Conservation (phyloP, 2,329 filamentous ascomycete genomes). For the Cladophialophora exuberans region DNA sequence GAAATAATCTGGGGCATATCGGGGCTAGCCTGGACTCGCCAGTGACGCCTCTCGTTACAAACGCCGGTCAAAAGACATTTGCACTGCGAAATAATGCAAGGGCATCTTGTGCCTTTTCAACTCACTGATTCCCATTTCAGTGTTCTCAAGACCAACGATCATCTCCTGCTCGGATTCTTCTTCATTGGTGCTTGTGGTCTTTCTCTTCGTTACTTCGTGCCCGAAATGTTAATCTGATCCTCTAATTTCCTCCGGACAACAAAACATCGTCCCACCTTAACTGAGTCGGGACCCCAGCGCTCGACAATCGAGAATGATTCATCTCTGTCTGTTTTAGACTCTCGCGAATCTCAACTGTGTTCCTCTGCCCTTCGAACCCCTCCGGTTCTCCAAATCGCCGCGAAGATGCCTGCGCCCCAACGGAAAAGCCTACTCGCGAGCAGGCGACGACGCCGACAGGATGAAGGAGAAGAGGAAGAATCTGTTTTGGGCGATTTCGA, state of each 20-base stretch:
- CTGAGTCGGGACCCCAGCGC: conserved; percentile 17
- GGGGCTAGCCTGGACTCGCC: background rate
- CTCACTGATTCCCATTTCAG: conserved; percentile 3
- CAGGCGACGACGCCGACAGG: conserved; percentile 48
- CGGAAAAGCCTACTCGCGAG: conserved; percentile 50
- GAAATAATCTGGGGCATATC: conserved; percentile 11
- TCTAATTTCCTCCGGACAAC: background rate
- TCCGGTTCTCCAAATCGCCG: background rate
- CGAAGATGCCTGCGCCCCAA: conserved; percentile 46
- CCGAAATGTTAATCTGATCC: conserved; percentile 2
- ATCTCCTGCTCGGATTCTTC: background rate
- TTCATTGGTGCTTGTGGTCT: background rate
- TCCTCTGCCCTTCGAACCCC: background rate
- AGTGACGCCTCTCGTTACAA: conserved; percentile 1
- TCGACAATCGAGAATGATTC: conserved; percentile 24
- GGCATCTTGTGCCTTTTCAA: conserved; percentile 9
- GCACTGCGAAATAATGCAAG: conserved; percentile 4
- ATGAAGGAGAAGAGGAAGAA: conserved; percentile 54
- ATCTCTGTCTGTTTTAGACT: conserved; percentile 7
- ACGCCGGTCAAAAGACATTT: conserved; percentile 10
- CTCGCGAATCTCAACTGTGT: background rate
- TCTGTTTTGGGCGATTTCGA: conserved; percentile 55
- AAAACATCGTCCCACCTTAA: conserved; percentile 15
- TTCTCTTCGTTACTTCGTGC: background rate
- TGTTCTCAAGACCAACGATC: background rate